phyloP scores from a whole-genome alignment of 768 basidiomycete genomes.

The Inosperma sp. region DNA sequence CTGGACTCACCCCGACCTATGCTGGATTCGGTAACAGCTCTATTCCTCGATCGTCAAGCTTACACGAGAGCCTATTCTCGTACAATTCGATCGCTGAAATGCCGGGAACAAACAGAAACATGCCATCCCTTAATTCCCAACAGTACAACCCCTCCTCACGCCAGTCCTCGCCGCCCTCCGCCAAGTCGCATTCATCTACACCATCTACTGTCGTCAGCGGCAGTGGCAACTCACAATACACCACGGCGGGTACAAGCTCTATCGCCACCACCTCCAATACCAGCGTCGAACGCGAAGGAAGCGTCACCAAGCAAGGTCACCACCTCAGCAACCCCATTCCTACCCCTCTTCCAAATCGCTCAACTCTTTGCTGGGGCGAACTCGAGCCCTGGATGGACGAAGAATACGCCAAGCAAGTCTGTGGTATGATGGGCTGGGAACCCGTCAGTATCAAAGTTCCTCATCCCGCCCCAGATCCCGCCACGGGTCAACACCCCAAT shows the following conservation, averaged over 20 bases:
- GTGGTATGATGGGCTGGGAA: constrained; percentile 84
- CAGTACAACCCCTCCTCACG: constrained; percentile 43
- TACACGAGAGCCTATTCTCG: constrained; percentile 27
- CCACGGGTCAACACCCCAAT: constrained; percentile 62
- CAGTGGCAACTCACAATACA: constrained; percentile 4
- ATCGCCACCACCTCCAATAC: constrained; percentile 6
- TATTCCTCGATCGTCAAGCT: constrained; percentile 26
- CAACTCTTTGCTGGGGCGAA: constrained; percentile 81
- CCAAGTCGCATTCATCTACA: constrained; percentile 16
- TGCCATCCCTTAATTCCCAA: constrained; percentile 34
- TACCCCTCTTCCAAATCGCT: constrained; percentile 37
- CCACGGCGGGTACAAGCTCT: constrained; percentile 2
- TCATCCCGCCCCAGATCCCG: constrained; percentile 50
- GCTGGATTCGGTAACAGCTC: constrained; percentile 16
- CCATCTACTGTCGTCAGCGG: constrained; percentile 23
- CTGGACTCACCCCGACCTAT: constrained; percentile 17
- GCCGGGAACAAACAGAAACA: constrained; percentile 17
- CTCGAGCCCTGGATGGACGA: constrained; percentile 98
- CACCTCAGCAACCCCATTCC: constrained; percentile 23
- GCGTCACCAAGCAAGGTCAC: constrained; percentile 11
- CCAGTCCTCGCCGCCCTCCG: constrained; percentile 33
- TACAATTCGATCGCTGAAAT: no score
- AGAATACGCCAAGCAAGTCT: constrained; percentile 88
- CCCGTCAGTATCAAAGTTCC: constrained; percentile 70
- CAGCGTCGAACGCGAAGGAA: constrained; percentile 5